phyloP scores from a whole-genome alignment of 345 rosid genomes.

The Salix udensis region DNA sequence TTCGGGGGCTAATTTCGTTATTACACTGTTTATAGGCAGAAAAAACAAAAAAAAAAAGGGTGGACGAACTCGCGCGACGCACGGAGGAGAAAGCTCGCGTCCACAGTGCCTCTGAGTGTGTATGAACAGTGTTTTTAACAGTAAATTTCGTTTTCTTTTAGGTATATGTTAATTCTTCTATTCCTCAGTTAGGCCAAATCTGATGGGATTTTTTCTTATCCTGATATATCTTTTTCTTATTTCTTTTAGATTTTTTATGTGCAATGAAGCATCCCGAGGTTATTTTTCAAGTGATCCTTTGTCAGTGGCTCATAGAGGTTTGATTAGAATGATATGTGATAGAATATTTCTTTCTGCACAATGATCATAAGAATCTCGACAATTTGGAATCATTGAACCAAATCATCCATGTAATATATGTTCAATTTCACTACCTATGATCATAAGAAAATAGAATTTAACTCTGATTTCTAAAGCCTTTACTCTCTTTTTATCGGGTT shows the following conservation, averaged over 20 bases:
- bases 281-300: not conserved
- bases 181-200: not conserved
- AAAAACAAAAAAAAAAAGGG: too few relatives aligned
- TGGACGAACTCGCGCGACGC: too few relatives aligned
- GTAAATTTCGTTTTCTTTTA: too few relatives aligned
- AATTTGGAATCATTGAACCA: not conserved
- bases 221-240: not conserved
- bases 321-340: not conserved
- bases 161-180: too few relatives aligned
- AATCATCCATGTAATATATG: not conserved
- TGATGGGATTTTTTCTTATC: not conserved
- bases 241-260: not conserved
- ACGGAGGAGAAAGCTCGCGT: too few relatives aligned
- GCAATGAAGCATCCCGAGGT: not conserved
- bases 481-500: too few relatives aligned
- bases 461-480: too few relatives aligned
- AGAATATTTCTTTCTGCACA: not conserved
- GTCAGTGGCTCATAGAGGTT: not conserved
- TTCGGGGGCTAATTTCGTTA: too few relatives aligned
- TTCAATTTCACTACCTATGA: not conserved
- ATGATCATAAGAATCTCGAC: not conserved
- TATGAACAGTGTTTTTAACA: too few relatives aligned
- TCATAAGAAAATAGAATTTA: too few relatives aligned
- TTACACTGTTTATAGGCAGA: too few relatives aligned
- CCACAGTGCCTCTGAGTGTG: too few relatives aligned